These are phyloP conservation scores for Sporothrix brunneoviolacea DNA, from an alignment of 2,329 filamentous ascomycete genomes.

Conservation along the genomic window DNA sequence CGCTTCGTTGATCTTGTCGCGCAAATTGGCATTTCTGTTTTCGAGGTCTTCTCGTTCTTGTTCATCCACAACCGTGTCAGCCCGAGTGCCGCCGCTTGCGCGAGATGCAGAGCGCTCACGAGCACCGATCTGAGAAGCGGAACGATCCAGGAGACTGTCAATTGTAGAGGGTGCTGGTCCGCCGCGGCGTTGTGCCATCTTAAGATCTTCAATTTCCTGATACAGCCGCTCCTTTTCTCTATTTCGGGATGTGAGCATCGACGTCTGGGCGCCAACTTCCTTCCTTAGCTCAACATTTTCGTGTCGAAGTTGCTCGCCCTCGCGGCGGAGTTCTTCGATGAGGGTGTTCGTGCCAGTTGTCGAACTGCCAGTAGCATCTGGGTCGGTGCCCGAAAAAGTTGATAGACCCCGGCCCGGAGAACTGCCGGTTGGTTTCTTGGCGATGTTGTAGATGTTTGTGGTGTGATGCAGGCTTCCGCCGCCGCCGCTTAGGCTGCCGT, in stretches of 20 bases:
- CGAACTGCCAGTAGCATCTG: constrained; percentile 39
- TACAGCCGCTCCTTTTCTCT: constrained; percentile 92
- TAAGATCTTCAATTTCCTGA: constrained; percentile 94
- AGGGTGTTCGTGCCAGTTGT: constrained; percentile 58
- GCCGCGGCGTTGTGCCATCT: constrained; percentile 73
- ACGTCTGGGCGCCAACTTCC: constrained; percentile 91
- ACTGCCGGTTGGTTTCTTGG: constrained; percentile 41
- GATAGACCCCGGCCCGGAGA: constrained; percentile 27
- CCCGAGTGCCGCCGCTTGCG: constrained; percentile 59
- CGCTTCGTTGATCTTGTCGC: constrained; percentile 79
- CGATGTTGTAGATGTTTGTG: constrained; percentile 61
- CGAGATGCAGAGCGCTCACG: constrained; percentile 69
- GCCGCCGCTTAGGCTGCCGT: constrained; percentile 20
- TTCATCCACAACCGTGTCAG: constrained; percentile 57
- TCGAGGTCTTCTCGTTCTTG: constrained; percentile 81
- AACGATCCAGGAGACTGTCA: constrained; percentile 91
- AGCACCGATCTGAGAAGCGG: constrained; percentile 69
- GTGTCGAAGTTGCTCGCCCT: constrained; percentile 71
- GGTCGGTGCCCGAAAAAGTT: no score
- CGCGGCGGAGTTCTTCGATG: constrained; percentile 65
- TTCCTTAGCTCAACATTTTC: constrained; percentile 89
- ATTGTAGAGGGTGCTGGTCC: constrained; percentile 54
- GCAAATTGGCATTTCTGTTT: constrained; percentile 70
- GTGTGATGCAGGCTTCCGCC: constrained; percentile 43
- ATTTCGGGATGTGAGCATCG: constrained; percentile 93